Percentiles rank a stretch among this genome's conserved stretches.
Evolutionary conservation across 1,284 basidiomycete genomes (phyloP).

Genomic region (Ganoderma lucidum): DNA sequence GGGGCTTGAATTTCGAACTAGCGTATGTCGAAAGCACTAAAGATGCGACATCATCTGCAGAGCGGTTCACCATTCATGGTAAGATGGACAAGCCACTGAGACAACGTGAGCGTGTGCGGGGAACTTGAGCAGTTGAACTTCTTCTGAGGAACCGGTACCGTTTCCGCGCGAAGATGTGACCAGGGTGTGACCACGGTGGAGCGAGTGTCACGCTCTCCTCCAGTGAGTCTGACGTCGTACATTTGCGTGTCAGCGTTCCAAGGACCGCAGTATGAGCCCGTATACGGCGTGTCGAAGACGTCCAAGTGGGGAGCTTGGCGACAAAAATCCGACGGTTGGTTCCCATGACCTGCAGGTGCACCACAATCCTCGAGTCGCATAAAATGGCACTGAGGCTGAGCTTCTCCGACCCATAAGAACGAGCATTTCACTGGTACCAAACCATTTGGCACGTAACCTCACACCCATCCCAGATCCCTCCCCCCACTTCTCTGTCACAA

Average conservation of each 20-base stretch:
- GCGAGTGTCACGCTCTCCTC: not conserved
- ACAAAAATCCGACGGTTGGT: not conserved
- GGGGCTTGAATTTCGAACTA: slow-evolving; percentile 55
- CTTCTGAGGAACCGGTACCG: too few relatives aligned
- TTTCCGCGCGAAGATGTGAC: not conserved
- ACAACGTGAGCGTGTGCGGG: not conserved
- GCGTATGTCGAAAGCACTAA: slow-evolving; percentile 53
- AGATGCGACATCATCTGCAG: slow-evolving; percentile 36
- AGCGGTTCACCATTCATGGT: slow-evolving; percentile 32
- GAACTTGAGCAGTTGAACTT: too few relatives aligned
- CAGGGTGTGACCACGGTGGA: not conserved
- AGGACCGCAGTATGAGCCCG: not conserved
- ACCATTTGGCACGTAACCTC: not conserved
- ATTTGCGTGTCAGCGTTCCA: too few relatives aligned
- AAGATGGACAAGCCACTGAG: not conserved
- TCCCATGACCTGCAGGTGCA: slow-evolving; percentile 10
- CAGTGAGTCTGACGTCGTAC: too few relatives aligned
- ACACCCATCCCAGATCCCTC: not conserved
- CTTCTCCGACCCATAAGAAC: not conserved
- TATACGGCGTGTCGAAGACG: not conserved
- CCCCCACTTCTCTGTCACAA: slow-evolving; percentile 15
- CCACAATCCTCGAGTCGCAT: slow-evolving; percentile 8
- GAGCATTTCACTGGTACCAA: not conserved
- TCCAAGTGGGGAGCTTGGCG: not conserved
- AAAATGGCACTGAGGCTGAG: slow-evolving; percentile 1